Evolutionary conservation across 257 asterid species (phyloP), one percentile per base, ranked within the genome.

Genomic region (Verbascum thapsus): DNA sequence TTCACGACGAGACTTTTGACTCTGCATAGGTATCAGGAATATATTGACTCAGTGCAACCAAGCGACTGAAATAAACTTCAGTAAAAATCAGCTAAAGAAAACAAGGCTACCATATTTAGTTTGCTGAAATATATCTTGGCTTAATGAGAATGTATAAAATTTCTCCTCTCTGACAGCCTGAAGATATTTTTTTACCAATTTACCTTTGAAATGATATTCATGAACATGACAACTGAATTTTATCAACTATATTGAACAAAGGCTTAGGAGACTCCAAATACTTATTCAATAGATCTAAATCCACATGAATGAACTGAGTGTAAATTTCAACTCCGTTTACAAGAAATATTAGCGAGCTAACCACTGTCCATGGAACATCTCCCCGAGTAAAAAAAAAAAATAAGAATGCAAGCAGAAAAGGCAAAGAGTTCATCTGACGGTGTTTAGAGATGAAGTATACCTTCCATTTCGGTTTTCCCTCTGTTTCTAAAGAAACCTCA

Each of bases 401-500:
- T 20, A 53, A 42, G 18, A 42, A 72, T 55, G 66, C 40, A 32
- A 47, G 9, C 23, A 56, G 51, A 54, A 63, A 63, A 22, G 62
- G 10, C 4, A 6, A 59, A 38, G 26, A 69, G 7, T 13, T 8
- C 15, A 35, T 41, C 8, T 20, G 5, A 7, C 2, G 62, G 53
- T 52, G 45, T 35, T 61, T 34, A 11, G 34, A 52, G 48, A 20
- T 43, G 41, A 53, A 41, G 57, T 30, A 23, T 85, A 94, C 99
- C 99, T 94, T 94, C 99, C 99, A 94, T 75, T 94, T 94, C 41
- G 99, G 92, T 64, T 90, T 94, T 72, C 95, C 97, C 78, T 94
- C 99, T 16, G 96, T 83, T 76, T 94, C 99, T 70, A 83, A 74
- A 57, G 97, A 87, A 64, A 85, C 84, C 73, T 94, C 99, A 52